Conservation (phyloP, 2,329 filamentous ascomycete genomes). For the Coniella lustricola region DNA sequence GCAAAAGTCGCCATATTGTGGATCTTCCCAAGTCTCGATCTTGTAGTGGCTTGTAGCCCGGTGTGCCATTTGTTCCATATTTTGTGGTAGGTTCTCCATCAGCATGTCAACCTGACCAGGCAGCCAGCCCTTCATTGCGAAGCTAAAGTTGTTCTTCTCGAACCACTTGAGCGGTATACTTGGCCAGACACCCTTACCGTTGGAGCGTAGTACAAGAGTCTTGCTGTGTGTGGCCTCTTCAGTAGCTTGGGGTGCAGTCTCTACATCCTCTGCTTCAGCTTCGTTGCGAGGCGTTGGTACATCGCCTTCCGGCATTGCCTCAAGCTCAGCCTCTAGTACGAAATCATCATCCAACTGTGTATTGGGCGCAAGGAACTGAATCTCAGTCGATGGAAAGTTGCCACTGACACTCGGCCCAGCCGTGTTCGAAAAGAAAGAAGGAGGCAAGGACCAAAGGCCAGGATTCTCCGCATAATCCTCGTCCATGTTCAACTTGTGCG, state of each 20-base stretch:
- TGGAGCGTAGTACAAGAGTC: slow-evolving; percentile 3
- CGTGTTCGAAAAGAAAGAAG: slow-evolving; percentile 19
- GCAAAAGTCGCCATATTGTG: slow-evolving; percentile 24
- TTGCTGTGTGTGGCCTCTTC: neutral
- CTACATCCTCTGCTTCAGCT: slow-evolving; percentile 1
- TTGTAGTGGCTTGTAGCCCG: slow-evolving; percentile 19
- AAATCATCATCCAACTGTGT: slow-evolving; percentile 29
- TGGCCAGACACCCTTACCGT: slow-evolving; percentile 9
- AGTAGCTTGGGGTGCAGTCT: neutral
- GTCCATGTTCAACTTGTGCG: slow-evolving; percentile 9
- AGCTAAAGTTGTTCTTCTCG: slow-evolving; percentile 30
- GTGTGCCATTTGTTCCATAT: slow-evolving; percentile 26
- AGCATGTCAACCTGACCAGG: slow-evolving; percentile 32
- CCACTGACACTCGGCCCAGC: neutral
- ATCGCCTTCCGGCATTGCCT: neutral
- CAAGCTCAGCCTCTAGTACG: slow-evolving; percentile 9
- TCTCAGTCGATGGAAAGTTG: slow-evolving; percentile 11
- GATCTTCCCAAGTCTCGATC: slow-evolving; percentile 21
- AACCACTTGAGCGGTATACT: slow-evolving; percentile 24
- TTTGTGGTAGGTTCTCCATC: slow-evolving; percentile 25
- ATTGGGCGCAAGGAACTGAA: slow-evolving; percentile 37
- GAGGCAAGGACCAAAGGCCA: slow-evolving; percentile 21
- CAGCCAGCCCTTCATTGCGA: slow-evolving; percentile 37
- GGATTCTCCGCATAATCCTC: slow-evolving; percentile 7
- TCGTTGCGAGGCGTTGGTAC: slow-evolving; percentile 7